phyloP scores from a whole-genome alignment of 2,329 filamentous ascomycete species.

The Sphaerostilbella broomeana region DNA sequence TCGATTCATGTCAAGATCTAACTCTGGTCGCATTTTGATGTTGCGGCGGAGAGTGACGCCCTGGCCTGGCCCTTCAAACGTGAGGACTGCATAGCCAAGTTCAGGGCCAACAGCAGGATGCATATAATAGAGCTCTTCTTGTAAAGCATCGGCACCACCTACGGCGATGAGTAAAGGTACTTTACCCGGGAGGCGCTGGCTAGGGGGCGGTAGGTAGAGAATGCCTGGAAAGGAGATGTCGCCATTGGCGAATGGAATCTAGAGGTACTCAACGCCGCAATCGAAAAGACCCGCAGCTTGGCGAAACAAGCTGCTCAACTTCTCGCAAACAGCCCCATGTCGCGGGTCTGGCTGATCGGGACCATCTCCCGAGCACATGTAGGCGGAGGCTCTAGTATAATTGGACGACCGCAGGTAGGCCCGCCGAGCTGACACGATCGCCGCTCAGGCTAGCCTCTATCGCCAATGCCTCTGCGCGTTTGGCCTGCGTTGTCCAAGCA shows the following conservation, averaged over 20 bases:
- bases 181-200: slow-evolving; percentile 3
- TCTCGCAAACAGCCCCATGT: neutral
- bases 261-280: neutral
- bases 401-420: slow-evolving; percentile 9
- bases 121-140: slow-evolving; percentile 37
- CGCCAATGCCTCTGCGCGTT: slow-evolving; percentile 7
- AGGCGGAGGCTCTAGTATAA: slow-evolving; percentile 9
- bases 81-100: slow-evolving; percentile 37
- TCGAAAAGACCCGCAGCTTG: neutral
- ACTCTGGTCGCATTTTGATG: slow-evolving; percentile 30
- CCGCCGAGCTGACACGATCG: slow-evolving; percentile 1
- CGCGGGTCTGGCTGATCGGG: neutral
- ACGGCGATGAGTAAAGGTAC: slow-evolving; percentile 3
- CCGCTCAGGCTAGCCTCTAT: slow-evolving; percentile 4
- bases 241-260: neutral
- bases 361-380: slow-evolving; percentile 3
- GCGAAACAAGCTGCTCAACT: neutral
- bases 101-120: slow-evolving; percentile 19
- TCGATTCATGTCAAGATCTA: slow-evolving; percentile 29
- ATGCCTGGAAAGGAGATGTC: neutral
- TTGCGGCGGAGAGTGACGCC: slow-evolving; percentile 29
- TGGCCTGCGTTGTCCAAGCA: slow-evolving; percentile 8
- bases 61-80: slow-evolving; percentile 41
- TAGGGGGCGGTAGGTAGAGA: neutral
- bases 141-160: slow-evolving; percentile 30